These are phyloP conservation scores for Rhizophora apiculata DNA, from an alignment of 345 rosid genomes.

Conservation along the genomic window DNA sequence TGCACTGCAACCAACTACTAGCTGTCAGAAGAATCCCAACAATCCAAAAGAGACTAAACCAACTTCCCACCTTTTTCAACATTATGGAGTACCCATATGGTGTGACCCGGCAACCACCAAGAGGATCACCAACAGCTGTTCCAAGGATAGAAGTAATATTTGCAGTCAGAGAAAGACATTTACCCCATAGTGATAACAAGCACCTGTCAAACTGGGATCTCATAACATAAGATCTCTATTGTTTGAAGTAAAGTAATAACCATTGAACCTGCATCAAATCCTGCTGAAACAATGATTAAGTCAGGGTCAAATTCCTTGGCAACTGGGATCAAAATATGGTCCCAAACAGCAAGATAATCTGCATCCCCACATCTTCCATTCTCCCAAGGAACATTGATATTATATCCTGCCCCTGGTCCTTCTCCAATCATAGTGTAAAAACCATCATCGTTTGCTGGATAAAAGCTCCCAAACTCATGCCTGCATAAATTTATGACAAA, in stretches of 20 bases:
- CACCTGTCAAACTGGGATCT: no score
- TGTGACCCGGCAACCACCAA: conserved; percentile 80
- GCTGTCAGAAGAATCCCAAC: background rate
- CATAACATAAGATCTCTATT: background rate
- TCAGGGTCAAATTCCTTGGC: conserved; percentile 74
- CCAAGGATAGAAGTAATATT: conserved; percentile 19
- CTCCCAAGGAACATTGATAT: conserved; percentile 96
- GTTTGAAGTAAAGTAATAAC: background rate
- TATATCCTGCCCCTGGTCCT: conserved; percentile 87
- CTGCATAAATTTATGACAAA: conserved; percentile 37
- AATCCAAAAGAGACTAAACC: background rate
- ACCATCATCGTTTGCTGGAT: conserved; percentile 80
- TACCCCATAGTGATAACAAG: no score
- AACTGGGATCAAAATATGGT: conserved; percentile 83
- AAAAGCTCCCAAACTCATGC: conserved; percentile 81
- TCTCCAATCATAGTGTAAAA: conserved; percentile 79
- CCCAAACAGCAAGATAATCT: conserved; percentile 93
- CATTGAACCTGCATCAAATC: conserved; percentile 88
- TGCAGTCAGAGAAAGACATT: background rate
- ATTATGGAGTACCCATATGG: conserved; percentile 78
- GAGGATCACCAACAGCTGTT: conserved; percentile 82
- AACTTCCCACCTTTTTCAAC: conserved; percentile 62
- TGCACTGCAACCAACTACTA: background rate
- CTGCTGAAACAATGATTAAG: conserved; percentile 76
- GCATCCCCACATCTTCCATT: conserved; percentile 79